Conservation (phyloP, 1,284 basidiomycete species). For the Ganoderma lingzhi region DNA sequence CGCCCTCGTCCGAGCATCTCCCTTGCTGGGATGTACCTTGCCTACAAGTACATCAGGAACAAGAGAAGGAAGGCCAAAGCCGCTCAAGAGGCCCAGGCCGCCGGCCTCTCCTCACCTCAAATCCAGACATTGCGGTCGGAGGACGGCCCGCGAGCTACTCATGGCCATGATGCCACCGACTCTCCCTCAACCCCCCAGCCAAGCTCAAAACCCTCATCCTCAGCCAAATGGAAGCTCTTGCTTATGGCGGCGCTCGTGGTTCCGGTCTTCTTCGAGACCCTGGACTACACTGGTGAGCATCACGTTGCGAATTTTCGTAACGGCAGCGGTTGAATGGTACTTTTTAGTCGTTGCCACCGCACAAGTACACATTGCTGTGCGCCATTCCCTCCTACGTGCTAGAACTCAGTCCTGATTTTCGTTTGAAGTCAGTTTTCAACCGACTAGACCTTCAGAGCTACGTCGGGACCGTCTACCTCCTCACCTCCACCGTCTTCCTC, state of each 20-base stretch:
- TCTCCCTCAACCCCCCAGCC: neutral
- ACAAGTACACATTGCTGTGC: constrained; percentile 57
- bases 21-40: constrained; percentile 22
- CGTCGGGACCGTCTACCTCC: constrained; percentile 54
- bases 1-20: neutral
- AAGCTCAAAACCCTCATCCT: constrained; percentile 12
- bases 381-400: constrained; percentile 12
- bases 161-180: neutral
- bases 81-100: constrained; percentile 19
- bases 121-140: neutral
- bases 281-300: constrained; percentile 51
- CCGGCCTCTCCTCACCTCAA: neutral
- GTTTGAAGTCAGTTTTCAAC: constrained; percentile 51
- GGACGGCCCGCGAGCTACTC: neutral
- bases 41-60: constrained; percentile 30
- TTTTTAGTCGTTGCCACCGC: constrained; percentile 59
- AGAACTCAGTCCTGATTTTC: neutral
- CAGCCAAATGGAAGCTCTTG: constrained; percentile 32
- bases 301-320: neutral
- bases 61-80: constrained; percentile 28
- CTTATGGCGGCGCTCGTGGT: constrained; percentile 38
- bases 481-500: constrained; percentile 57
- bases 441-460: constrained; percentile 53
- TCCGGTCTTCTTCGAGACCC: constrained; percentile 43
- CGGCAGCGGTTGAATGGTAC: neutral